A percentile compares a stretch with the other conserved stretches of the same genome.
Conservation (phyloP, 2,329 filamentous ascomycete genomes). For the Colletotrichum salicis region DNA sequence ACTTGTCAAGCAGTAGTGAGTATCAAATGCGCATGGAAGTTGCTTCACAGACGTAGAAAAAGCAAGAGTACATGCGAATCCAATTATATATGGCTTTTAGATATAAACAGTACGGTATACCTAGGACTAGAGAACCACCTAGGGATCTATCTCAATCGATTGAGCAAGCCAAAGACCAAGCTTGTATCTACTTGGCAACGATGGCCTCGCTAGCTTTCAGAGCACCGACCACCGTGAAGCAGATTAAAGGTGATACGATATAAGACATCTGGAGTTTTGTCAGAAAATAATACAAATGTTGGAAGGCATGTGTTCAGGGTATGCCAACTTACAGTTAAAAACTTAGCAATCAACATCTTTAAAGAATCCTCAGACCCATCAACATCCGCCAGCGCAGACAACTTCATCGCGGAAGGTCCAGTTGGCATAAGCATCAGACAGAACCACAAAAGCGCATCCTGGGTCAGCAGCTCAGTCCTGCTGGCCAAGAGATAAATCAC, state of each 20-base stretch:
- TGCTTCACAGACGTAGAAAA: too few relatives aligned
- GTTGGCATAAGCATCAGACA: constrained; percentile 60
- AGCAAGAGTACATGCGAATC: too few relatives aligned
- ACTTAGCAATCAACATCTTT: constrained; percentile 55
- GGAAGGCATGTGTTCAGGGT: rapidly evolving
- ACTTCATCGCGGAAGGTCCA: constrained; percentile 59
- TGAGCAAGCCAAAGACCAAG: neutral
- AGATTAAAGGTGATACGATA: constrained; percentile 29
- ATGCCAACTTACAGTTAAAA: constrained; percentile 50
- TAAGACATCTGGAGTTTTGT: constrained; percentile 20
- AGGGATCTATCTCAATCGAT: neutral
- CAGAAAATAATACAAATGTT: neutral
- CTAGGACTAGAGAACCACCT: neutral
- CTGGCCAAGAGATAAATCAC: constrained; percentile 65
- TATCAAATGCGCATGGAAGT: too few relatives aligned
- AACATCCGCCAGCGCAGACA: constrained; percentile 57
- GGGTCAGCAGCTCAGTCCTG: constrained; percentile 59
- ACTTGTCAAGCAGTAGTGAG: too few relatives aligned
- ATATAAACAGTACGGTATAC: too few relatives aligned
- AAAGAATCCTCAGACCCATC: constrained; percentile 51
- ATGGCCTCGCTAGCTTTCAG: constrained; percentile 21
- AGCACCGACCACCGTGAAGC: constrained; percentile 29
- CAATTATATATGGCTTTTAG: too few relatives aligned
- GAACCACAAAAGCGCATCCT: constrained; percentile 75
- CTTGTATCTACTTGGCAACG: neutral